Base-by-base conservation (phyloP, 169 alveolate genomes). In the Eimeria sp. region DNA sequence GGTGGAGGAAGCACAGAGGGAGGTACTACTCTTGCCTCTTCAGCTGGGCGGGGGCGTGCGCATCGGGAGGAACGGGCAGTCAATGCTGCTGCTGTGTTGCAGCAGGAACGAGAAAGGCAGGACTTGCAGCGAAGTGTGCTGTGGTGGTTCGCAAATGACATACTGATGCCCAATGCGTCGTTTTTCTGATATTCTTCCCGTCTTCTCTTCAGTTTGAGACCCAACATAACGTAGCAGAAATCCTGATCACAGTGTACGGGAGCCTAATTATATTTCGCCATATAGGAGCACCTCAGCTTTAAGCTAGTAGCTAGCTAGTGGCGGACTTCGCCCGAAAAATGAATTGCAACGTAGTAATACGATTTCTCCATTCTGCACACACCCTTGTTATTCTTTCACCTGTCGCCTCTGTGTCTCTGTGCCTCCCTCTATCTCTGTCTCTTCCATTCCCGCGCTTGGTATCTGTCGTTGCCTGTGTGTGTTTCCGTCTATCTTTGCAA, bases 131-230 rank as follows among this genome's bases (percentile, higher is more conserved):
- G 58, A 6, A 80, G 30, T 30, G 89, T 80, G 40, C 58, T 80
- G 70, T 80, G 89, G 89, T 80, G 89, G 89, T 51, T 80, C 51
- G 89, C 89, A 45, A 47, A 51, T 27, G 89, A 80, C 72, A 80
- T 80, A 47, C 40, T 80, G 67, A 80, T 80, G 89, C 89, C 89
- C 25, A n/a, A 80, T n/a, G 61, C 40, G 3, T 80, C 22, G 86
- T 43, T 43, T 3, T 13, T 75, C 34, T 65, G 9, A 65, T 65
- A n/a, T n/a, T 40, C 16, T 3, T 25, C 43, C 3, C 25, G 4
- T 7, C 5, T 16, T 65, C 5, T n/a, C 18, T 7, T n/a, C 4
- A 65, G 14, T 65, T 65, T 63, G 43, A 65, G 27, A 3, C 43
- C 43, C 43, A 25, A 6, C 14, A 22, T 9, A 7, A 65, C 75